Conservation (phyloP, 768 basidiomycete genomes). For the Lactarius psammicola region DNA sequence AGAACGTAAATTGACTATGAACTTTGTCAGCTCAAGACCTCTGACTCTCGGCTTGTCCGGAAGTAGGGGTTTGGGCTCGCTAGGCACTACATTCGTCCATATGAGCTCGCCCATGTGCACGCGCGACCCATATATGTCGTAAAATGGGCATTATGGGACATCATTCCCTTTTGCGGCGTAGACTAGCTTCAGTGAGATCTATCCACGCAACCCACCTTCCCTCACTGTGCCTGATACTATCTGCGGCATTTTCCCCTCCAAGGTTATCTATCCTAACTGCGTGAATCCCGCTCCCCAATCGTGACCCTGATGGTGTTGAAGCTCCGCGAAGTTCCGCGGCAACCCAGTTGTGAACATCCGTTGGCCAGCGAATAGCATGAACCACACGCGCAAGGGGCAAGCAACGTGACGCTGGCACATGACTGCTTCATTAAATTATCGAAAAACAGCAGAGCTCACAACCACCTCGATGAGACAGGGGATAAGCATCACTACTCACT, state of each 20-base stretch:
- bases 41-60: not conserved
- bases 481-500: not conserved
- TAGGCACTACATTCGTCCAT: not conserved
- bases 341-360: slow-evolving; percentile 37
- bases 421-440: not conserved
- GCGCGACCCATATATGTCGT: not conserved
- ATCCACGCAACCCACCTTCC: slow-evolving; percentile 14
- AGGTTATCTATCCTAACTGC: slow-evolving; percentile 30
- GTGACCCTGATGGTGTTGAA: slow-evolving; percentile 33
- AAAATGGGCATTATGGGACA: not conserved
- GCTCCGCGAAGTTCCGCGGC: slow-evolving; percentile 30
- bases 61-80: not conserved
- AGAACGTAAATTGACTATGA: slow-evolving; percentile 12
- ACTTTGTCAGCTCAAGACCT: slow-evolving; percentile 30
- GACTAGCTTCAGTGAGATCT: not conserved
- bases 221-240: slow-evolving; percentile 19
- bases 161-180: not conserved
- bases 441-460: not conserved
- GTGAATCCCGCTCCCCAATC: slow-evolving; percentile 27
- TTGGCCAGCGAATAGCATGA: slow-evolving; percentile 36
- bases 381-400: slow-evolving; percentile 31
- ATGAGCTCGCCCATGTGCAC: not conserved
- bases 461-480: not conserved
- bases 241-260: not conserved
- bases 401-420: not conserved